These are phyloP conservation scores for Hemileccinum impolitum DNA, from an alignment of 768 basidiomycete species.

Conservation along the genomic window DNA sequence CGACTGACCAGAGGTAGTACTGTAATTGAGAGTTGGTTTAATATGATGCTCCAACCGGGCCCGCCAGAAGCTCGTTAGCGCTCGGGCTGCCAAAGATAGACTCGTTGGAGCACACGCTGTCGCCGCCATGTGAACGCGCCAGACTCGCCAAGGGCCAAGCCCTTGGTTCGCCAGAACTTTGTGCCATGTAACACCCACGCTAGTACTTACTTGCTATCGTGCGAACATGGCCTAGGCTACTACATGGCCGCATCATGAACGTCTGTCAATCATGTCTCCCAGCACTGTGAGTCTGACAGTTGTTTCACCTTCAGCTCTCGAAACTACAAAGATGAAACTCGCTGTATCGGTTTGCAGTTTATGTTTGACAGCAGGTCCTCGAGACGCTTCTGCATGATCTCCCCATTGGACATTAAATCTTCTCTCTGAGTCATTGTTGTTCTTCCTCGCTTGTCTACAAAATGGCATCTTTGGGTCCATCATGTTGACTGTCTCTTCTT, in stretches of 20 bases:
- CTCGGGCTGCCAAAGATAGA: conserved; percentile 8
- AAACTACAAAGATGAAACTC: conserved; percentile 17
- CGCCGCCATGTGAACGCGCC: neutral
- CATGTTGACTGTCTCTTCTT: conserved; percentile 12
- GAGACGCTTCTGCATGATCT: conserved; percentile 29
- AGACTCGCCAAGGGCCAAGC: too few relatives aligned
- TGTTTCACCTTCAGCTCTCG: neutral
- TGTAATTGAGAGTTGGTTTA: neutral
- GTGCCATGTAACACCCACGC: neutral
- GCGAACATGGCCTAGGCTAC: too few relatives aligned
- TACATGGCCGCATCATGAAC: neutral
- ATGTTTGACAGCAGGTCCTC: conserved; percentile 25
- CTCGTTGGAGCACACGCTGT: neutral
- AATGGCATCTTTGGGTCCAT: neutral
- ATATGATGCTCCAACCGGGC: too few relatives aligned
- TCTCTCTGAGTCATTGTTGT: conserved; percentile 30
- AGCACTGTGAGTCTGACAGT: conserved; percentile 4
- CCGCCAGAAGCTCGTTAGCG: too few relatives aligned
- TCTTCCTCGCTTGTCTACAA: neutral
- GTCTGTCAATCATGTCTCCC: neutral
- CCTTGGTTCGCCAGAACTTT: too few relatives aligned
- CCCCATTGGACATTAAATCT: conserved; percentile 26
- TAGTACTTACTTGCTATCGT: neutral
- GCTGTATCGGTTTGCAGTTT: conserved; percentile 18
- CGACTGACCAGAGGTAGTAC: conserved; percentile 8